Evolutionary conservation across 1,284 basidiomycete species (phyloP).

Genomic region (Veloboletus limbatus): DNA sequence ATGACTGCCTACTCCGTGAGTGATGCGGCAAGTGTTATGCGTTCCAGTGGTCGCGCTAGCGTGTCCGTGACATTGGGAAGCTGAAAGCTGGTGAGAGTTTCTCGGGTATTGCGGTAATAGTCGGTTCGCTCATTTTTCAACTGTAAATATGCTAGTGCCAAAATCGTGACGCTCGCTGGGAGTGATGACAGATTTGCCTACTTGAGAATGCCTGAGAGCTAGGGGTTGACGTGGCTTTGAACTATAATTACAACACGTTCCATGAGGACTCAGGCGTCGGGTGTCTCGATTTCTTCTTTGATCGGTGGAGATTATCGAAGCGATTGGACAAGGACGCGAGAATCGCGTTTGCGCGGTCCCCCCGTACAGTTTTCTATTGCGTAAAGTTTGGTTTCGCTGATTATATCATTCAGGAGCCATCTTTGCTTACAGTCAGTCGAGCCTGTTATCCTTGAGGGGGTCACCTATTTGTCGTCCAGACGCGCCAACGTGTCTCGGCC

Average conservation of each 20-base stretch:
- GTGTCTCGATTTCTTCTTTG: constrained; percentile 79
- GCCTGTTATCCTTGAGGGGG: constrained; percentile 1
- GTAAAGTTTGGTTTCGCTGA: constrained; percentile 6
- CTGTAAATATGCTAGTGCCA: constrained; percentile 73
- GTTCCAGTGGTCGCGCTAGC: constrained; percentile 41
- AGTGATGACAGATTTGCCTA: constrained; percentile 79
- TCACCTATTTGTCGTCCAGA: constrained; percentile 38
- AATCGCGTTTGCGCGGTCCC: constrained; percentile 75
- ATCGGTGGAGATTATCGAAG: constrained; percentile 77
- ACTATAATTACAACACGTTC: constrained; percentile 85
- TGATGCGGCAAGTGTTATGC: constrained; percentile 1
- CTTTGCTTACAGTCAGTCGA: constrained; percentile 64
- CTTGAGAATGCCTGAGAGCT: constrained; percentile 77
- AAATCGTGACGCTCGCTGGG: constrained; percentile 76
- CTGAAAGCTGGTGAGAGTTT: constrained; percentile 81
- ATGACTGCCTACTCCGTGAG: constrained; percentile 82
- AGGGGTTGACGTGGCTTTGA: constrained; percentile 79
- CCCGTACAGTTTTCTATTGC: constrained; percentile 28
- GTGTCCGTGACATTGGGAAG: constrained; percentile 76
- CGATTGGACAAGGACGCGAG: constrained; percentile 75
- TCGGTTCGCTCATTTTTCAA: constrained; percentile 73
- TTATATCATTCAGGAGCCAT: constrained; percentile 60
- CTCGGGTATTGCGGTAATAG: constrained; percentile 87
- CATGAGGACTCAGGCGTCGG: constrained; percentile 61
- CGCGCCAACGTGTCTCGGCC: constrained; percentile 48